A percentile compares a stretch with the other conserved stretches of the same genome.
Evolutionary conservation across 164 flowering plant genomes (phyloP).

Genomic region (Chimonanthus salicifolius): DNA sequence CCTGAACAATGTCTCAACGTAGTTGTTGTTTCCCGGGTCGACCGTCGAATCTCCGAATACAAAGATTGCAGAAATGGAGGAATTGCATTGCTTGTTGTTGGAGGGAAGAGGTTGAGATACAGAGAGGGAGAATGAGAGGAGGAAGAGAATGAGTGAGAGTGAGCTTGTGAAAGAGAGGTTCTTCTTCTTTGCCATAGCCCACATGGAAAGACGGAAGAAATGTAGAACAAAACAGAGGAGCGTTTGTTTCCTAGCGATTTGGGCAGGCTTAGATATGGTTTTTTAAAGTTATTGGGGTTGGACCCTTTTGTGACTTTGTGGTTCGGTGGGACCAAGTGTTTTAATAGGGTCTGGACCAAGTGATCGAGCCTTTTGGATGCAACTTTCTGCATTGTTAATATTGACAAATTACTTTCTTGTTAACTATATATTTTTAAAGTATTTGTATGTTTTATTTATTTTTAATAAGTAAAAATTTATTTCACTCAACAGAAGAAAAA

Average conservation of each 20-base stretch:
- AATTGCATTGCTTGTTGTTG: not conserved
- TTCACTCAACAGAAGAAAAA: no score
- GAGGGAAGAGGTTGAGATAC: not conserved
- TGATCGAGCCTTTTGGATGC: no score
- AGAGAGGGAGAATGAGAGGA: not conserved
- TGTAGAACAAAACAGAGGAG: not conserved
- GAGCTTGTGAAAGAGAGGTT: not conserved
- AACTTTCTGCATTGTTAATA: no score
- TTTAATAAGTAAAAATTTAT: no score
- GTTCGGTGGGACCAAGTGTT: no score
- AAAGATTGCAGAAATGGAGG: slow-evolving; percentile 28
- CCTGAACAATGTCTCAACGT: slow-evolving; percentile 26
- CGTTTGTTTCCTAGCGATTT: not conserved
- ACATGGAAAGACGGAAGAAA: not conserved
- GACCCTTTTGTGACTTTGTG: no score
- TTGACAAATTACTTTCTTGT: no score
- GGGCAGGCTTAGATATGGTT: no score
- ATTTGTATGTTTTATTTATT: no score
- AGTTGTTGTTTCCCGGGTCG: slow-evolving; percentile 75
- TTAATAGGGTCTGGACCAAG: no score
- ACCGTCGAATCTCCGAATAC: slow-evolving; percentile 77
- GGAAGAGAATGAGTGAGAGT: not conserved
- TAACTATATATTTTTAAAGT: no score
- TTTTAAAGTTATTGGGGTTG: no score
- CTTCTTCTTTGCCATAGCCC: not conserved